Evolutionary conservation across 495 filamentous ascomycete genomes (phyloP), one percentile per base, ranked within the genome.

Genomic region (Penicillium odoratum): DNA sequence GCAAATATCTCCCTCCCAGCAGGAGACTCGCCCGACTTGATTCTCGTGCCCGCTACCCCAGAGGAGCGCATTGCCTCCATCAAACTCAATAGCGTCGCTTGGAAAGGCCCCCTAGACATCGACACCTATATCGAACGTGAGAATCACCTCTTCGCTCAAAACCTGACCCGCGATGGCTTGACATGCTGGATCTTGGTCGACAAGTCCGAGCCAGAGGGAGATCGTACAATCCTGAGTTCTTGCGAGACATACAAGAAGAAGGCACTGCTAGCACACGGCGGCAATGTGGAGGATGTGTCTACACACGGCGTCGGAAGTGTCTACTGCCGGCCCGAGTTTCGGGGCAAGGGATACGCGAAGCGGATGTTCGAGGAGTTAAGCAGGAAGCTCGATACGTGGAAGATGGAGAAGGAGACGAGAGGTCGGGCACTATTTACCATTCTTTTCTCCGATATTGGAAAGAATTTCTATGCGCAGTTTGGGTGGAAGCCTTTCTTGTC

Each of bases 361-460:
- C 77, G 91, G 43, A 86, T 91, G 86, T 74, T 90, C 60, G 73
- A 77, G 46, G 83, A 83, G 61, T 59, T 86, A 51, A 77, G 74
- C 52, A 74, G 60, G 60, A 79, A 71, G 61, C 69, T 86, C 46
- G 73, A 81, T 64, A 79, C 63, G 13, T 83, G 79, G 79, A 75
- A 83, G 55, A 74, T 71, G 36, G 78, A 77, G 6, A 66, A 70
- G 34, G 69, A 78, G 47, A 42, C 45, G 1, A 67, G 72, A 16
- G 64, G 70, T 51, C 69, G 69, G 25, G 70, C 72, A 13, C 56
- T 84, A 18, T 92, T 90, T 66, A 88, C 87, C 8, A 83, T 93
- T 26, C 72, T 98, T 33, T 98, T 88, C 73, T 97, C 93, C 9
- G 94, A 98, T 70, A 97, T 98, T 64, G 94, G 94, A 4, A 96